Evolutionary conservation across 2,329 filamentous ascomycete genomes (phyloP).

Genomic region (Cyphellophora attinorum): DNA sequence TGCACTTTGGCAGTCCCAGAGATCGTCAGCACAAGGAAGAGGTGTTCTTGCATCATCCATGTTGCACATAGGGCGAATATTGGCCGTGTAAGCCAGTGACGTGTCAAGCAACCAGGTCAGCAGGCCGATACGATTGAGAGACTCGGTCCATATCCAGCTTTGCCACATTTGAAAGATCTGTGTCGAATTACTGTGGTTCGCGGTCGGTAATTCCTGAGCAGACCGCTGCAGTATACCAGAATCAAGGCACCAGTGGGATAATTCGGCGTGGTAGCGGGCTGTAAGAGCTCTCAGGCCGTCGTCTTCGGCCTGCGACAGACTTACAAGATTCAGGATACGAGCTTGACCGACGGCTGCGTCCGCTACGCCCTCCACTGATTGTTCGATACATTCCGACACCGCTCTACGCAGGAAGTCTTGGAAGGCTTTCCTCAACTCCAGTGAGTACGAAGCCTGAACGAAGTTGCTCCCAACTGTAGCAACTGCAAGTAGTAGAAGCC

Average conservation of each 20-base stretch:
- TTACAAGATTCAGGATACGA: constrained; percentile 12
- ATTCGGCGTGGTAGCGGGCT: constrained; percentile 13
- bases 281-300: constrained; percentile 10
- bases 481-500: constrained; percentile 30
- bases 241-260: constrained; percentile 15
- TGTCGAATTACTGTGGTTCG: neutral
- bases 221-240: constrained; percentile 13
- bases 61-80: constrained; percentile 21
- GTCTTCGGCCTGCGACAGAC: constrained; percentile 11
- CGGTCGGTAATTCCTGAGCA: neutral
- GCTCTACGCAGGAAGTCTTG: constrained; percentile 33
- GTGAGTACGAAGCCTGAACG: constrained; percentile 19
- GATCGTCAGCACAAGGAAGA: constrained; percentile 30
- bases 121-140: constrained; percentile 29
- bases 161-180: constrained; percentile 19
- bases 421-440: constrained; percentile 24
- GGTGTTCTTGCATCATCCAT: constrained; percentile 29
- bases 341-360: constrained; percentile 12
- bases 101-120: constrained; percentile 29
- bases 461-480: constrained; percentile 31
- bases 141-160: constrained; percentile 31
- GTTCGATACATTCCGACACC: constrained; percentile 15
- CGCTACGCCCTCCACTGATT: constrained; percentile 4
- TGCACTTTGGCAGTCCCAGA: constrained; percentile 29
- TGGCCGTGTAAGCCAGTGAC: constrained; percentile 26